Percentiles rank a stretch among this genome's conserved stretches.
These are phyloP conservation scores for Vicia sativa DNA, from an alignment of 306 rosid genomes.

Conservation along the genomic window DNA sequence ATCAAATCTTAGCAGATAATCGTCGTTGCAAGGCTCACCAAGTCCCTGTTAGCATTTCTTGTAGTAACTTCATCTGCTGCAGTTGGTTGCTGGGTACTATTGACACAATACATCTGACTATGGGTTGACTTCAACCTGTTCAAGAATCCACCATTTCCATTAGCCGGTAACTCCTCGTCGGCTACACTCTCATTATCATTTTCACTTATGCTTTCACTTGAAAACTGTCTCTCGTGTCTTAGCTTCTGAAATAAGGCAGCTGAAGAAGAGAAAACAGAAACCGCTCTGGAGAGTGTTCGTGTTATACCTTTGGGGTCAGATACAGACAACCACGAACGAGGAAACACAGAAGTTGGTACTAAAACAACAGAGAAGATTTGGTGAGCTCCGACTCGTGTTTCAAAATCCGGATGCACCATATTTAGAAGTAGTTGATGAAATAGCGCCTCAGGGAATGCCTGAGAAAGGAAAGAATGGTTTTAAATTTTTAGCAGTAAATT, in stretches of 20 bases:
- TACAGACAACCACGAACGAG: conserved; percentile 45
- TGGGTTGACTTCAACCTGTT: conserved; percentile 58
- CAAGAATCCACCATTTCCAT: conserved; percentile 45
- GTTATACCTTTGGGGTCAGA: conserved; percentile 57
- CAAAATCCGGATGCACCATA: conserved; percentile 92
- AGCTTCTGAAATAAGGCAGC: conserved; percentile 89
- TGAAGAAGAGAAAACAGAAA: conserved; percentile 87
- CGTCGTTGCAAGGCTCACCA: conserved; percentile 52
- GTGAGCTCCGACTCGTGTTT: conserved; percentile 83
- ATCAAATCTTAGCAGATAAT: conserved; percentile 15
- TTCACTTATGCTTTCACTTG: conserved; percentile 49
- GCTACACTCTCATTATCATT: conserved; percentile 40
- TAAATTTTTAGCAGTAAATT: conserved; percentile 31
- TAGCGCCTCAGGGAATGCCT: conserved; percentile 93
- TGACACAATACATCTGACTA: conserved; percentile 50
- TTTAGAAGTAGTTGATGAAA: conserved; percentile 81
- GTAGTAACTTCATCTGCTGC: conserved; percentile 44
- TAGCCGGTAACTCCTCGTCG: conserved; percentile 46
- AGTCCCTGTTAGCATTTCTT: conserved; percentile 44
- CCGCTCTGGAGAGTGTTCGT: conserved; percentile 79
- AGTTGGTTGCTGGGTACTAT: conserved; percentile 39
- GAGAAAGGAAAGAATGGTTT: conserved; percentile 31
- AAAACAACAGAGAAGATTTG: conserved; percentile 82
- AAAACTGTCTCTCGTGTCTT: conserved; percentile 54
- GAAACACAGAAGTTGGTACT: conserved; percentile 76